phyloP scores from a whole-genome alignment of 371 early-diverging fungal genomes.

The Mucor piriformis region DNA sequence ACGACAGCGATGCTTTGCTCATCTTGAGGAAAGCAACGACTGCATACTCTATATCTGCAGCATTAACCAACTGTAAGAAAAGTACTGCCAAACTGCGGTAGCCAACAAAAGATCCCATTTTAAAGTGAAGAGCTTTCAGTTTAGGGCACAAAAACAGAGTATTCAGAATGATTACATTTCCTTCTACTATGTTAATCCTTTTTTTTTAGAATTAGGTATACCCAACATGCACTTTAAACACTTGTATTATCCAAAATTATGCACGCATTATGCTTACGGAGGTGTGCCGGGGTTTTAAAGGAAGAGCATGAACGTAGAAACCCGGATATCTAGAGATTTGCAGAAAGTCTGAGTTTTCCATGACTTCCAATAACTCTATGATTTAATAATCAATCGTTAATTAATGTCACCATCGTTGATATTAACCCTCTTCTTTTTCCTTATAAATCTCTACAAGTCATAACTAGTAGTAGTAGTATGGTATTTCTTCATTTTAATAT shows the following conservation, averaged over 20 bases:
- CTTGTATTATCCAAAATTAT: neutral
- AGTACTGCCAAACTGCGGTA: conserved; percentile 13
- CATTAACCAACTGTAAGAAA: conserved; percentile 14
- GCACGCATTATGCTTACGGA: too few species aligned
- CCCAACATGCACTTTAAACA: too few species aligned
- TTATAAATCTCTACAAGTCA: too few species aligned
- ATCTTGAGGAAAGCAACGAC: conserved; percentile 43
- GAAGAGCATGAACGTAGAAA: neutral
- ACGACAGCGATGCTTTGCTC: conserved; percentile 35
- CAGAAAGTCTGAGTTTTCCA: conserved; percentile 19
- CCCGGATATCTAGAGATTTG: conserved; percentile 8
- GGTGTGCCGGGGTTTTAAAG: too few species aligned
- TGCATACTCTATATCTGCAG: conserved; percentile 38
- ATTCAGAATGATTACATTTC: neutral
- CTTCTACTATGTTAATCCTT: neutral
- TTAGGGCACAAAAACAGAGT: conserved; percentile 1
- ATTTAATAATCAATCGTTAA: neutral
- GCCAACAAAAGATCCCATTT: conserved; percentile 9
- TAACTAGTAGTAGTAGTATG: too few species aligned
- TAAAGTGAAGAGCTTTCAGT: too few species aligned
- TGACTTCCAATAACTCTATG: conserved; percentile 13
- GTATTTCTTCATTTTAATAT: too few species aligned
- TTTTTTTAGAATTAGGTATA: conserved; percentile 1
- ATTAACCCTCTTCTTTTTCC: too few species aligned
- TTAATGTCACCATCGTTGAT: too few species aligned